Evolutionary conservation across 1,139 yeast genomes (phyloP), one percentile per base, ranked within the genome.

Genomic region (Yamadazyma atlantica): DNA sequence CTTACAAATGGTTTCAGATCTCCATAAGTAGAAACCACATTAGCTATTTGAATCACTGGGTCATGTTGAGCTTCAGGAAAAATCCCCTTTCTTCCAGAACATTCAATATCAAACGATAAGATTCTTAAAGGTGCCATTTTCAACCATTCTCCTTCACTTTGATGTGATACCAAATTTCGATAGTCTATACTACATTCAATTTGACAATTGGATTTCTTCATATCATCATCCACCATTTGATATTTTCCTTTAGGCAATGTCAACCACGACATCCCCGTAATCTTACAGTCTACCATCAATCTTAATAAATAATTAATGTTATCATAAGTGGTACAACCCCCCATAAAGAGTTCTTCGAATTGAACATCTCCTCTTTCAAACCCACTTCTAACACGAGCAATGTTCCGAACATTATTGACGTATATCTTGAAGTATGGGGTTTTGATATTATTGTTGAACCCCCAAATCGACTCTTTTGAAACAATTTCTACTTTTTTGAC

Each of bases 181-280:
- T 81, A 89, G 53, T 83, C 71, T 12, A 92, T 76, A 3, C 70
- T 60, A 34, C 92, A 81, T 63, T 92, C 98, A 28, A 89, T 61
- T 58, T 94, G 99, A 59, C 96, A 87, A 0, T 84, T 77, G 0
- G 97, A 86, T 3, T 81, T 72, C 44, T 64, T 68, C 13, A 57
- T 45, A 8, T 56, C 40, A 1, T 53, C 46, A 1, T 57, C 51
- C 5, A 79, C 70, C 41, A 82, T 41, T 1, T 55, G 50, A 57
- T 89, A 94, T 49, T 78, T 84, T 0, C 81, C 80, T 39, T 73
- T 78, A 0, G 97, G 97, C 17, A 92, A 70, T 0, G 96, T 86
- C 31, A 94, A 73, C 99, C 99, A 94, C 18, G 95, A 85, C 98
- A 94, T 92, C 33, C 99, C 99, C 0, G 92, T 85, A 43, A 86